These are phyloP conservation scores for Ceratobasidium sp. DNA, from an alignment of 1,284 basidiomycete species.

Conservation along the genomic window DNA sequence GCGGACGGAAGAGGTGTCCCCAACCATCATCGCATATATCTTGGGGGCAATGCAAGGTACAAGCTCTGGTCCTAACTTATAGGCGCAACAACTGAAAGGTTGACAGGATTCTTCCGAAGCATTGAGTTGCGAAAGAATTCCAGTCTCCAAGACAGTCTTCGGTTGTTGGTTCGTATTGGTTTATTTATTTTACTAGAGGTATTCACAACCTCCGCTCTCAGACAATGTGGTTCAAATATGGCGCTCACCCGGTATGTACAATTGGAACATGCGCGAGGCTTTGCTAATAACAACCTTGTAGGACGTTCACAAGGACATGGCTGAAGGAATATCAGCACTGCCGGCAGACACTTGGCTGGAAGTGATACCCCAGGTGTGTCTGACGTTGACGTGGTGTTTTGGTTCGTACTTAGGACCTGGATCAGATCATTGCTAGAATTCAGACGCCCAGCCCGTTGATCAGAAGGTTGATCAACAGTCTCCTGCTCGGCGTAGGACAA, in stretches of 20 bases:
- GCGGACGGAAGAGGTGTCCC: constrained; percentile 24
- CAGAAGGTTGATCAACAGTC: constrained; percentile 11
- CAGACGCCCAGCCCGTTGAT: constrained; percentile 29
- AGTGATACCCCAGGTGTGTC: constrained; percentile 20
- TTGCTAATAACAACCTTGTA: not conserved
- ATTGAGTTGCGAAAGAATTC: constrained; percentile 27
- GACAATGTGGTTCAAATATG: constrained; percentile 38
- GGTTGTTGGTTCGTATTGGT: constrained; percentile 14
- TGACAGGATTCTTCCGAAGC: constrained; percentile 37
- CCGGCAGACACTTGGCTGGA: constrained; percentile 28
- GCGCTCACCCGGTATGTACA: constrained; percentile 6
- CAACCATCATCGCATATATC: constrained; percentile 30
- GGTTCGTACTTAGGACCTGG: not conserved
- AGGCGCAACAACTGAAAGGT: not conserved
- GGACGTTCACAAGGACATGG: constrained; percentile 33
- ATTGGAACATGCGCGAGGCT: not conserved
- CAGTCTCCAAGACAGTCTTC: constrained; percentile 31
- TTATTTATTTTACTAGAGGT: not conserved
- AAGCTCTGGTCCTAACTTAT: not conserved
- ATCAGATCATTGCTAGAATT: constrained; percentile 24
- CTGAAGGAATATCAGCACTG: constrained; percentile 29
- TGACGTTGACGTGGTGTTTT: too few relatives aligned
- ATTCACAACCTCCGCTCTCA: not conserved
- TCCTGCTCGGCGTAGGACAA: constrained; percentile 9
- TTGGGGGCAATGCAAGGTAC: constrained; percentile 34